A percentile compares a stretch with the other conserved stretches of the same genome.
phyloP scores from a whole-genome alignment of 495 filamentous ascomycete genomes.

The Letharia columbiana region DNA sequence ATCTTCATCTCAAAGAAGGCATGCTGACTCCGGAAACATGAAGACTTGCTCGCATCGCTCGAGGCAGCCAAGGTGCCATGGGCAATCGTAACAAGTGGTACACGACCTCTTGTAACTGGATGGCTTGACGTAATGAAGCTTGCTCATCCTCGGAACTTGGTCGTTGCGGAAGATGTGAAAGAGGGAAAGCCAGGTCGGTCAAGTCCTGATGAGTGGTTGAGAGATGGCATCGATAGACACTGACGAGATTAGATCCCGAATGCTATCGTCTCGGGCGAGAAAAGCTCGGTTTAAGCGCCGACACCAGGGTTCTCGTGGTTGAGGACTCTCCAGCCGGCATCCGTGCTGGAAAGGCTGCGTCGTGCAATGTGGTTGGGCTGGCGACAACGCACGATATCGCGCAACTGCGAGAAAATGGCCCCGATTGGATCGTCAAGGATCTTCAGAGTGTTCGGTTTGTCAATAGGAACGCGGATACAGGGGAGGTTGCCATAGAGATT shows the following conservation, averaged over 20 bases:
- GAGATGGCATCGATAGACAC: conserved; percentile 30
- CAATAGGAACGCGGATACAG: conserved; percentile 34
- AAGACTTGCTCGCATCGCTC: conserved; percentile 46
- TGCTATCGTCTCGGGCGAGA: conserved; percentile 71
- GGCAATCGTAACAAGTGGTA: conserved; percentile 91
- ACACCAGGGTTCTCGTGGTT: conserved; percentile 58
- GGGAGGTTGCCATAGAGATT: conserved; percentile 49
- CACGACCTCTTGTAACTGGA: conserved; percentile 67
- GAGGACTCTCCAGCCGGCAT: conserved; percentile 96
- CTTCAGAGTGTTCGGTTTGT: conserved; percentile 60
- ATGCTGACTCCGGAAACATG: neutral
- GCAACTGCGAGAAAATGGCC: conserved; percentile 60
- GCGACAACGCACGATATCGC: conserved; percentile 73
- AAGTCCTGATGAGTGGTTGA: neutral
- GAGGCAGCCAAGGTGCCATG: conserved; percentile 55
- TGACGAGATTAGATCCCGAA: conserved; percentile 42
- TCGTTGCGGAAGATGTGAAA: conserved; percentile 78
- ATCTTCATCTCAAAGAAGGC: neutral
- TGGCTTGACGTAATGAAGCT: conserved; percentile 78
- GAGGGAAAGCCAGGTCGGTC: conserved; percentile 63
- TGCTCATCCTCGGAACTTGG: conserved; percentile 61
- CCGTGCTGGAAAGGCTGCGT: conserved; percentile 75
- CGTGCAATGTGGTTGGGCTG: conserved; percentile 80
- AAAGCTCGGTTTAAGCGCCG: conserved; percentile 49
- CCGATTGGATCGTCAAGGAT: conserved; percentile 84